Evolutionary conservation across 495 filamentous ascomycete species (phyloP).

Genomic region (Rostrohypoxylon terebratum): DNA sequence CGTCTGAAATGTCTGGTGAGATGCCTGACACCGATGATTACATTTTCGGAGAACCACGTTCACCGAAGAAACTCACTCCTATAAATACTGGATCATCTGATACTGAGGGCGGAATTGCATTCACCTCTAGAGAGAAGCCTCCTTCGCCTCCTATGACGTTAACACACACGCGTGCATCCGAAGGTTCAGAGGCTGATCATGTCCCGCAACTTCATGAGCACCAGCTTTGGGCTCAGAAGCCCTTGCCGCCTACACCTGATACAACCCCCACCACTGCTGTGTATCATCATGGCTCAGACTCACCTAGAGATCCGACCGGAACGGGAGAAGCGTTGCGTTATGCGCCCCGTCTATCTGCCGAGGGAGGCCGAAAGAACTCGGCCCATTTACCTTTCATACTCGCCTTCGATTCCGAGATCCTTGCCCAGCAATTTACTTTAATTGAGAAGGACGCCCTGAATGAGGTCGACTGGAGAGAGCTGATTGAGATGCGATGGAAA

Average conservation of each 20-base stretch:
- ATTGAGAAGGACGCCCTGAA: slow-evolving; percentile 96
- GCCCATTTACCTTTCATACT: slow-evolving; percentile 91
- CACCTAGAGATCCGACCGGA: slow-evolving; percentile 53
- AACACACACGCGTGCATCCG: slow-evolving; percentile 70
- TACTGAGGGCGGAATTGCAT: slow-evolving; percentile 17
- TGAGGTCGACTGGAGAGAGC: slow-evolving; percentile 97
- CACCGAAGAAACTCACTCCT: slow-evolving; percentile 43
- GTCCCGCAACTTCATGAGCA: slow-evolving; percentile 54
- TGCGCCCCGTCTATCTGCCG: slow-evolving; percentile 50
- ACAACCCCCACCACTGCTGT: slow-evolving; percentile 60
- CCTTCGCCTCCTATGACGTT: slow-evolving; percentile 84
- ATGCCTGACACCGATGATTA: slow-evolving; percentile 65
- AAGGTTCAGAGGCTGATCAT: slow-evolving; percentile 55
- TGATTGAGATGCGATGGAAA: slow-evolving; percentile 94
- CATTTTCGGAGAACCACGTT: slow-evolving; percentile 45
- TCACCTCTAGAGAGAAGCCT: slow-evolving; percentile 60
- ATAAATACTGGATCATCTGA: slow-evolving; percentile 51
- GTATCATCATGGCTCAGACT: slow-evolving; percentile 43
- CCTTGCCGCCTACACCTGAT: slow-evolving; percentile 65
- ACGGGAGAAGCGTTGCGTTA: slow-evolving; percentile 56
- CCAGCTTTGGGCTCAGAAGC: slow-evolving; percentile 59
- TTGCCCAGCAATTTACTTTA: slow-evolving; percentile 94
- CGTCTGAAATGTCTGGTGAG: slow-evolving; percentile 83
- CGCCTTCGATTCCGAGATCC: slow-evolving; percentile 86
- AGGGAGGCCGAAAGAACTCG: slow-evolving; percentile 48